phyloP scores from a whole-genome alignment of 2,329 filamentous ascomycete genomes.

The Calonectria pseudoturangicola region DNA sequence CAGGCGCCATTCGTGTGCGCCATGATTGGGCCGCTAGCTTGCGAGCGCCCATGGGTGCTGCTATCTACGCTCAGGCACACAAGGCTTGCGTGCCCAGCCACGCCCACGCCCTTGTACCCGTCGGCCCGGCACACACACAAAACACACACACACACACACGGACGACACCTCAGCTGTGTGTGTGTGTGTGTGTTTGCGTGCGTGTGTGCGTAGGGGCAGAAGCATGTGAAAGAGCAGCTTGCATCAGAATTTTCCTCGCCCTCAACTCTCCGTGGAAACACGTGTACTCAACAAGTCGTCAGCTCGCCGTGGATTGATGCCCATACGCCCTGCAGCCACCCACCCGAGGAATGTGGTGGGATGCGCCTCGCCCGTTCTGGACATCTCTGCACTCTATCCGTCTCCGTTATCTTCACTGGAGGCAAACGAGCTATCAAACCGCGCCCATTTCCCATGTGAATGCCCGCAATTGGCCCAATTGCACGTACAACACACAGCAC shows the following conservation, averaged over 20 bases:
- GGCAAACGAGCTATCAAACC: neutral
- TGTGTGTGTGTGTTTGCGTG: neutral
- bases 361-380: slow-evolving; percentile 36
- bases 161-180: neutral
- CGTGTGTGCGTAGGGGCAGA: neutral
- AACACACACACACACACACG: slow-evolving; percentile 23
- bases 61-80: slow-evolving; percentile 34
- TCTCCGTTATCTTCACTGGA: neutral
- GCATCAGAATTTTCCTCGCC: neutral
- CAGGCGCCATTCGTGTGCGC: slow-evolving; percentile 2
- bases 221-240: slow-evolving; percentile 21
- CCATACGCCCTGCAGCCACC: slow-evolving; percentile 26
- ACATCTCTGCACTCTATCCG: neutral
- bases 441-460: slow-evolving; percentile 13
- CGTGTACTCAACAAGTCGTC: slow-evolving; percentile 29
- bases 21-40: slow-evolving; percentile 21
- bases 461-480: neutral
- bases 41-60: slow-evolving; percentile 15
- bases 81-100: neutral
- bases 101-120: slow-evolving; percentile 11
- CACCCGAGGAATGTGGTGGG: slow-evolving; percentile 33
- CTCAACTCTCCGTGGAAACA: slow-evolving; percentile 14
- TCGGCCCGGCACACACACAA: slow-evolving; percentile 19
- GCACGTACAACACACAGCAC: neutral
- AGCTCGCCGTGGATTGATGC: slow-evolving; percentile 1